Evolutionary conservation across 2,329 filamentous ascomycete genomes (phyloP).

Genomic region (Colletotrichum viniferum): DNA sequence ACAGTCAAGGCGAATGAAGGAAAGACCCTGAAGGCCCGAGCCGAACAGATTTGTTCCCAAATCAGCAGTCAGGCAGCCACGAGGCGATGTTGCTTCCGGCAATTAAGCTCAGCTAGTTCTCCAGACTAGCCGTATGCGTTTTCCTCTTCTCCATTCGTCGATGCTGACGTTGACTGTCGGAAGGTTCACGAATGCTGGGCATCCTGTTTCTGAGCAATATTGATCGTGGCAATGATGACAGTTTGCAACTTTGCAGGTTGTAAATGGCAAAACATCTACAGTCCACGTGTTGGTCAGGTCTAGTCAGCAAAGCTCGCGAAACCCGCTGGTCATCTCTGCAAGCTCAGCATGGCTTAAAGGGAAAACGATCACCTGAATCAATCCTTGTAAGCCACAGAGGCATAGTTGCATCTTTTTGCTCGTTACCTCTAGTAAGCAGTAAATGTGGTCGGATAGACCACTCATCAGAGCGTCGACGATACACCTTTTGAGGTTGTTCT

Average conservation of each 20-base stretch:
- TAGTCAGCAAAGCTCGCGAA: not conserved
- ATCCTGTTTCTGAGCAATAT: not conserved
- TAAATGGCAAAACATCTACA: not conserved
- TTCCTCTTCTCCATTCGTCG: not conserved
- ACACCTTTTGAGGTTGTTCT: not conserved
- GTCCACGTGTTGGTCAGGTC: not conserved
- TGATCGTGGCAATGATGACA: not conserved
- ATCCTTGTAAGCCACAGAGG: not conserved
- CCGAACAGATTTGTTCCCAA: not conserved
- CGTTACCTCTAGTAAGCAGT: not conserved
- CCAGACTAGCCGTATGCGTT: not conserved
- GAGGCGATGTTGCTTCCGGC: not conserved
- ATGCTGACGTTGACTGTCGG: not conserved
- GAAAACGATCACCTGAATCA: not conserved
- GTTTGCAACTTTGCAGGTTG: rapidly evolving
- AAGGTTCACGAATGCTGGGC: not conserved
- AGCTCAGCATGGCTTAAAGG: not conserved
- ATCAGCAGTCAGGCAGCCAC: not conserved
- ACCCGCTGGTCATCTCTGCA: not conserved
- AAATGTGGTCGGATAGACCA: not conserved
- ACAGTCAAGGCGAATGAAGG: not conserved
- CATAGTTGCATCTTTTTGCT: not conserved
- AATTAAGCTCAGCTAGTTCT: not conserved
- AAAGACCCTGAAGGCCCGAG: not conserved
- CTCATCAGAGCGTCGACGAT: not conserved